Conservation (phyloP, 2,329 filamentous ascomycete species). For the Corinectria fuckeliana region DNA sequence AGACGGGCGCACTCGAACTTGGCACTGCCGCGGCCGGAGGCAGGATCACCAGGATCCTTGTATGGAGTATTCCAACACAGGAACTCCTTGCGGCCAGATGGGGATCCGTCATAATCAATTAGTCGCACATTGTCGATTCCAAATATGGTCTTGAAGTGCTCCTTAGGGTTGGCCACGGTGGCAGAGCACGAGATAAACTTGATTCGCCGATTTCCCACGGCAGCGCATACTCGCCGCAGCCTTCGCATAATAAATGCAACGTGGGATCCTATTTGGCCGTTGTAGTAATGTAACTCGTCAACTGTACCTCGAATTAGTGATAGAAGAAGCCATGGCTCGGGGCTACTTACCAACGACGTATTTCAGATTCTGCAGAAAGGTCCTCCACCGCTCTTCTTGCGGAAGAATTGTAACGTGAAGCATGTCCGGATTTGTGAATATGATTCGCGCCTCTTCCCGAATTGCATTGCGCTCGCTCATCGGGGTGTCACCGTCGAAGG, state of each 20-base stretch:
- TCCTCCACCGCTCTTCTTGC: constrained; percentile 87
- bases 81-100: constrained; percentile 89
- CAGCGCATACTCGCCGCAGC: constrained; percentile 84
- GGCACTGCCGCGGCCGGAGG: constrained; percentile 83
- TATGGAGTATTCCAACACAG: constrained; percentile 97
- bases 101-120: constrained; percentile 91
- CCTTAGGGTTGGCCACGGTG: constrained; percentile 88
- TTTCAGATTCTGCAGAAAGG: constrained; percentile 85
- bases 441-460: constrained; percentile 86
- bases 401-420: constrained; percentile 92
- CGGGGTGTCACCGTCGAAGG: constrained; percentile 93
- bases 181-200: constrained; percentile 97
- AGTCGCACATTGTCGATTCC: constrained; percentile 81
- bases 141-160: constrained; percentile 95
- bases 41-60: constrained; percentile 85
- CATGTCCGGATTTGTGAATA: constrained; percentile 99
- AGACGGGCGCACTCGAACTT: constrained; percentile 86
- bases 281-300: constrained; percentile 94
- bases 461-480: constrained; percentile 80
- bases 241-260: constrained; percentile 94
- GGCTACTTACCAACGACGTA: constrained; percentile 74
- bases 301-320: constrained; percentile 49
- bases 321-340: not conserved
- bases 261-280: constrained; percentile 91
- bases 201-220: constrained; percentile 83